Evolutionary conservation across 306 rosid genomes (phyloP).

Genomic region (Delonix regia): DNA sequence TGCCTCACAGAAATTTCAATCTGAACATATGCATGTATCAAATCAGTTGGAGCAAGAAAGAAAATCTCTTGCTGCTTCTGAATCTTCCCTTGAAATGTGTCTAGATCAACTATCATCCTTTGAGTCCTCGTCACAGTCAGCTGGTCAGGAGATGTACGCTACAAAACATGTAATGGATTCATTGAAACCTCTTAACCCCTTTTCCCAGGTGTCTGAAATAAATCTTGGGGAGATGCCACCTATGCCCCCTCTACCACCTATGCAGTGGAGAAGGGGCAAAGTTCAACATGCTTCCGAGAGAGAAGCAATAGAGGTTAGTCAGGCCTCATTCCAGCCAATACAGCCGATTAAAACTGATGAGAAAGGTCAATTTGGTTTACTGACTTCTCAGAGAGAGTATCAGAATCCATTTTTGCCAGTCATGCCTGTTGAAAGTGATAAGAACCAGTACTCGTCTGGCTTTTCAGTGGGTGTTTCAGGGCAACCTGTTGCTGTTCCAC

Average conservation of each 20-base stretch:
- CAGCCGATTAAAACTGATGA: constrained; percentile 45
- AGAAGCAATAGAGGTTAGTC: constrained; percentile 43
- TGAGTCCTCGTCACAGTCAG: constrained; percentile 46
- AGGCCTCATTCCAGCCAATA: constrained; percentile 43
- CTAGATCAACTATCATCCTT: constrained; percentile 45
- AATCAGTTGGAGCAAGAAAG: constrained; percentile 41
- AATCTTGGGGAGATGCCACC: constrained; percentile 82
- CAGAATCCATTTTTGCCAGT: constrained; percentile 58
- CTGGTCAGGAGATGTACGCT: constrained; percentile 40
- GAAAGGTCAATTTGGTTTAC: constrained; percentile 49
- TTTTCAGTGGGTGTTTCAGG: constrained; percentile 47
- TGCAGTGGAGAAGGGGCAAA: constrained; percentile 96
- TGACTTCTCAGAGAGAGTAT: constrained; percentile 45
- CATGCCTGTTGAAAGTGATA: constrained; percentile 50
- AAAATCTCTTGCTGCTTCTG: constrained; percentile 38
- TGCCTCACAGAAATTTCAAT: constrained; percentile 47
- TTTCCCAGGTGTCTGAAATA: constrained; percentile 50
- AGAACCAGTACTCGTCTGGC: constrained; percentile 48
- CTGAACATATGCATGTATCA: constrained; percentile 40
- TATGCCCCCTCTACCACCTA: constrained; percentile 97
- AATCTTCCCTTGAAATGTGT: constrained; percentile 38
- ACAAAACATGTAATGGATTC: constrained; percentile 47
- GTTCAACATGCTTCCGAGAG: constrained; percentile 48
- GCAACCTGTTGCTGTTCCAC: constrained; percentile 45
- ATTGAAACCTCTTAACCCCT: constrained; percentile 40